Evolutionary conservation across 768 basidiomycete species (phyloP).

Genomic region (Psilocybe tampanensis): DNA sequence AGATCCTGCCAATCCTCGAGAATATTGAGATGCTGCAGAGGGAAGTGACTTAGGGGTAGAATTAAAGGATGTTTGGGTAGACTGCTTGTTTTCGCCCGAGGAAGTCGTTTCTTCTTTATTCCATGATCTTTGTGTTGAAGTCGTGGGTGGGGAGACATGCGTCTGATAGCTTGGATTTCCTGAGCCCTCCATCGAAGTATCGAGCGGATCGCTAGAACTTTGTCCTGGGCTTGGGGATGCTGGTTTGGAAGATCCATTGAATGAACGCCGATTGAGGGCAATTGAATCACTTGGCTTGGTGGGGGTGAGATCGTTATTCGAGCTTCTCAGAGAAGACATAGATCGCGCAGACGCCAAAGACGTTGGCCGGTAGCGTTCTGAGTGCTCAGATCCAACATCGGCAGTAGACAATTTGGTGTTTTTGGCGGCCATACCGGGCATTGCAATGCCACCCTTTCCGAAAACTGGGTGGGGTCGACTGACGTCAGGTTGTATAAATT

Average conservation of each 20-base stretch:
- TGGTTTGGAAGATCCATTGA: neutral
- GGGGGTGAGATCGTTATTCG: neutral
- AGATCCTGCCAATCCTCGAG: neutral
- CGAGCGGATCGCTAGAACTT: neutral
- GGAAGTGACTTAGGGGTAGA: neutral
- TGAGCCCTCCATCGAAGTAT: neutral
- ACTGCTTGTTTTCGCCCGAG: neutral
- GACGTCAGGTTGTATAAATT: constrained; percentile 62
- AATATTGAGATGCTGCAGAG: neutral
- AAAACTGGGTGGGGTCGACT: constrained; percentile 74
- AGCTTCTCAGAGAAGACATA: constrained; percentile 5
- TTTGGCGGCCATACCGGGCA: constrained; percentile 64
- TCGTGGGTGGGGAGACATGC: constrained; percentile 2
- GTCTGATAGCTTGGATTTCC: neutral
- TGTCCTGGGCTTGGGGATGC: neutral
- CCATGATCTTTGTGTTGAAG: no score
- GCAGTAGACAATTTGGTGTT: constrained; percentile 13
- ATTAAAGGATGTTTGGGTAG: neutral
- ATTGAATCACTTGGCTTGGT: constrained; percentile 1
- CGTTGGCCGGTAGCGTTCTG: constrained; percentile 26
- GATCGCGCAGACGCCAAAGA: constrained; percentile 10
- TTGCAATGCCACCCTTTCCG: constrained; percentile 71
- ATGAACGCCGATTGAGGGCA: neutral
- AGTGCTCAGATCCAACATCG: constrained; percentile 21
- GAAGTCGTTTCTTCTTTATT: no score